phyloP scores from a whole-genome alignment of 768 basidiomycete species.

The Dacryopinax primogenitus region DNA sequence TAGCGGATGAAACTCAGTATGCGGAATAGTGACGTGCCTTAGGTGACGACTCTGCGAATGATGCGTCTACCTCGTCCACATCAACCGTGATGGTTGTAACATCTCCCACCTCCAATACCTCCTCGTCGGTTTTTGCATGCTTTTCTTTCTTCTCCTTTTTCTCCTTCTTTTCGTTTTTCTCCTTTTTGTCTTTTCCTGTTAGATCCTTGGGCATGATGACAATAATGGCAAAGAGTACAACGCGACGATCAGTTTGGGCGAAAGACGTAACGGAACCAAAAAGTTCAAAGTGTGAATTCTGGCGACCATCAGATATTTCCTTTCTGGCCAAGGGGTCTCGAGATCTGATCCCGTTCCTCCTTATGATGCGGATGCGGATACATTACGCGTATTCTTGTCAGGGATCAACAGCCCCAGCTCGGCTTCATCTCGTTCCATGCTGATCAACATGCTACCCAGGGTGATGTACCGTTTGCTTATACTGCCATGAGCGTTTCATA shows the following conservation, averaged over 20 bases:
- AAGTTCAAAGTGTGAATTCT: constrained; percentile 10
- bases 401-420: background rate
- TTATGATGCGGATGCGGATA: background rate
- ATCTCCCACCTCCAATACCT: constrained; percentile 30
- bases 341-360: background rate
- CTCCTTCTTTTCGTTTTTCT: constrained; percentile 63
- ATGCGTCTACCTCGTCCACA: constrained; percentile 28
- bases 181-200: constrained; percentile 50
- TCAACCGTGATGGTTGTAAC: constrained; percentile 34
- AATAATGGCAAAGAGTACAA: constrained; percentile 12
- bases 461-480: no score
- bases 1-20: constrained; percentile 16
- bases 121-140: constrained; percentile 20
- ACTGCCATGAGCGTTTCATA: no score
- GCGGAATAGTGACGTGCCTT: constrained; percentile 5
- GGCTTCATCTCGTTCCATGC: background rate
- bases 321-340: background rate
- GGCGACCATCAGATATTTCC: background rate
- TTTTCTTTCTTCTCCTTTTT: constrained; percentile 32
- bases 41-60: constrained; percentile 15
- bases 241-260: background rate
- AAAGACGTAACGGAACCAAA: background rate
- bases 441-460: no score
- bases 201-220: constrained; percentile 26
- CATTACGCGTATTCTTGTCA: background rate